phyloP scores from a whole-genome alignment of 176 grass and related monocot genomes.

The bread wheat (Triticum aestivum) region DNA sequence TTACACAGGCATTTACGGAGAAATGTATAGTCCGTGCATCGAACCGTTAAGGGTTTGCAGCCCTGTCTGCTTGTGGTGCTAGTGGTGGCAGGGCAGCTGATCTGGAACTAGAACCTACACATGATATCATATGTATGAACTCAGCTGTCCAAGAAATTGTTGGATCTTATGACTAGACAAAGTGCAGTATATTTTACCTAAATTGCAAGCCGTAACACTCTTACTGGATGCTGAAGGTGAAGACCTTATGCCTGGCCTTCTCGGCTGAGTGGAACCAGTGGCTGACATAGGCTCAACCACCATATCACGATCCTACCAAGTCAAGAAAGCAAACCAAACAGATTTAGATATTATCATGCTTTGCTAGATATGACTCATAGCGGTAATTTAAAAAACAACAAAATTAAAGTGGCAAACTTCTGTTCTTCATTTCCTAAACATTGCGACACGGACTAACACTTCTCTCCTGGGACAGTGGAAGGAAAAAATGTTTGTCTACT shows the following conservation, averaged over 20 bases:
- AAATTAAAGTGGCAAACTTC: background rate
- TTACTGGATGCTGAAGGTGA: constrained; percentile 51
- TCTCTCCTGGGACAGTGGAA: background rate
- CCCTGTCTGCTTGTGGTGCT: constrained; percentile 13
- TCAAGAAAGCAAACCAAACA: background rate
- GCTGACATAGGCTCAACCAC: constrained; percentile 67
- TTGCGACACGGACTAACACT: background rate
- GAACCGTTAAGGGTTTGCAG: constrained; percentile 53
- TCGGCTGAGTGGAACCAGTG: constrained; percentile 36
- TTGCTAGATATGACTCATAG: background rate
- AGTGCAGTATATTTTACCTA: constrained; percentile 48
- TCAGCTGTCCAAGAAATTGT: background rate
- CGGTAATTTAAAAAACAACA: background rate
- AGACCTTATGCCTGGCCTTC: constrained; percentile 56
- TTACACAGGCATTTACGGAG: constrained; percentile 90
- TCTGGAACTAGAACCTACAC: constrained; percentile 55
- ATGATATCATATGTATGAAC: background rate
- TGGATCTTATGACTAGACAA: background rate
- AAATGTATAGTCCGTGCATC: constrained; percentile 78
- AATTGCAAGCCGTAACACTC: constrained; percentile 40
- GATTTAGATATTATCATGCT: background rate
- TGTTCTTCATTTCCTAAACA: background rate
- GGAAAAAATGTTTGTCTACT: background rate
- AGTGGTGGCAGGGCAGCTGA: constrained; percentile 22
- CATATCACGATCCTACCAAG: constrained; percentile 63